Evolutionary conservation across 1,139 yeast genomes (phyloP).

Genomic region (Pichia sp.): DNA sequence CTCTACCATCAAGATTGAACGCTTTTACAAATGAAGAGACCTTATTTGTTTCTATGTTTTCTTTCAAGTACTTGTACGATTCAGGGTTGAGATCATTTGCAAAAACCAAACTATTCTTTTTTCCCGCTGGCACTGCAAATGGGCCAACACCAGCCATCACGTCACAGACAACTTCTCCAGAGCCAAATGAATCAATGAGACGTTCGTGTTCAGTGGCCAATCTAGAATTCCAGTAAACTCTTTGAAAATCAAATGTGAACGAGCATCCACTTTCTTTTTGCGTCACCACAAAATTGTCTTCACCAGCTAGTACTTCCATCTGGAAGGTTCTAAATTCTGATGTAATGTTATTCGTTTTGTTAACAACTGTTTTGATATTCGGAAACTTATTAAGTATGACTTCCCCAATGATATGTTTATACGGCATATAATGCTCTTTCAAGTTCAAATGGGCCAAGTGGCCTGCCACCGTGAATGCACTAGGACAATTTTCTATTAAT

Average conservation of each 20-base stretch:
- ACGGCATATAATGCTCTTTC: slow-evolving; percentile 81
- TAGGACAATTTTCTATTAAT: slow-evolving; percentile 68
- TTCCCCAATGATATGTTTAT: slow-evolving; percentile 77
- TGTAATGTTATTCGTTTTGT: slow-evolving; percentile 82
- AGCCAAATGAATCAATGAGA: slow-evolving; percentile 56
- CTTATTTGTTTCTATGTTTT: slow-evolving; percentile 64
- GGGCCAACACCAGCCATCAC: slow-evolving; percentile 99
- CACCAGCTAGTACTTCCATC: slow-evolving; percentile 92
- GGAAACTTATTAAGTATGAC: slow-evolving; percentile 85
- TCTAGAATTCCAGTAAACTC: slow-evolving; percentile 97
- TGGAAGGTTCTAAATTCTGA: slow-evolving; percentile 86
- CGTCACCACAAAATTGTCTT: slow-evolving; percentile 66
- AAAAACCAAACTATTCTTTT: slow-evolving; percentile 69
- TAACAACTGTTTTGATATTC: slow-evolving; percentile 85
- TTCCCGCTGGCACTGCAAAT: slow-evolving; percentile 94
- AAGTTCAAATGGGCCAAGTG: slow-evolving; percentile 93
- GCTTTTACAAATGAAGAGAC: slow-evolving; percentile 58
- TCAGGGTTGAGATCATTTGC: slow-evolving; percentile 95
- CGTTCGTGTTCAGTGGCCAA: slow-evolving; percentile 91
- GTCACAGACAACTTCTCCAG: slow-evolving; percentile 75
- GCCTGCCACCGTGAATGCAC: slow-evolving; percentile 92
- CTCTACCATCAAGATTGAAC: slow-evolving; percentile 76
- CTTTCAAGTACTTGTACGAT: slow-evolving; percentile 63
- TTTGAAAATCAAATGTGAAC: slow-evolving; percentile 83
- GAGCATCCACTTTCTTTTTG: slow-evolving; percentile 86